Evolutionary conservation across 2,329 filamentous ascomycete genomes (phyloP).

Genomic region (Tolypocladium pustulatum): DNA sequence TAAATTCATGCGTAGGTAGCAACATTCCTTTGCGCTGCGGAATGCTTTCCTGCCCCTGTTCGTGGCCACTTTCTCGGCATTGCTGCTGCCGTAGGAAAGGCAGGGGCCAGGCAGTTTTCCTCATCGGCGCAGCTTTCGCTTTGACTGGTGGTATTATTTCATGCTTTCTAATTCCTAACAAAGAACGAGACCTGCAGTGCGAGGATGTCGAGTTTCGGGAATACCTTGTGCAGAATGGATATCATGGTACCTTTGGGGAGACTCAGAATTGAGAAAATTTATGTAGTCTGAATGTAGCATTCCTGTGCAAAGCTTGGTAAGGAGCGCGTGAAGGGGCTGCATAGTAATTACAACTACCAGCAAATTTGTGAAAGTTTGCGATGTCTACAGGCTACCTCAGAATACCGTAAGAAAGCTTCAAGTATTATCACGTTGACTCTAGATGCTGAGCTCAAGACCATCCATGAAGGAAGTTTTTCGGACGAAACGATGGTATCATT

Average conservation of each 20-base stretch:
- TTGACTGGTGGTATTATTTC: constrained; percentile 11
- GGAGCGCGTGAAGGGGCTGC: no score
- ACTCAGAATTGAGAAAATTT: neutral
- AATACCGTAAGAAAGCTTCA: no score
- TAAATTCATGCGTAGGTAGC: constrained; percentile 10
- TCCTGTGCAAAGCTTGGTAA: no score
- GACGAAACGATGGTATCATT: no score
- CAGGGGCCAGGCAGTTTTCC: constrained; percentile 27
- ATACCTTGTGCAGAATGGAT: constrained; percentile 10
- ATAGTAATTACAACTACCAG: no score
- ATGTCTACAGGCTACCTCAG: no score
- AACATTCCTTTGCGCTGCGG: constrained; percentile 36
- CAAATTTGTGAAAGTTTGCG: no score
- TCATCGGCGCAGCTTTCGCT: constrained; percentile 16
- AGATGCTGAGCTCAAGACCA: no score
- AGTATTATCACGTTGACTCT: no score
- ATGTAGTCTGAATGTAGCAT: no score
- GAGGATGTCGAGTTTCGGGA: constrained; percentile 9
- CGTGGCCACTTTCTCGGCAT: constrained; percentile 39
- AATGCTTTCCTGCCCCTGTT: constrained; percentile 38
- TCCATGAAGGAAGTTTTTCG: no score
- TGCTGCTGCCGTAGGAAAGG: constrained; percentile 38
- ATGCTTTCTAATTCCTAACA: constrained; percentile 16
- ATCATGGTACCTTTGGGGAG: constrained; percentile 5
- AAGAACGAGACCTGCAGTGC: constrained; percentile 8